phyloP scores from a whole-genome alignment of 1,139 yeast species.

The Yamadazyma spencermartinsiae region DNA sequence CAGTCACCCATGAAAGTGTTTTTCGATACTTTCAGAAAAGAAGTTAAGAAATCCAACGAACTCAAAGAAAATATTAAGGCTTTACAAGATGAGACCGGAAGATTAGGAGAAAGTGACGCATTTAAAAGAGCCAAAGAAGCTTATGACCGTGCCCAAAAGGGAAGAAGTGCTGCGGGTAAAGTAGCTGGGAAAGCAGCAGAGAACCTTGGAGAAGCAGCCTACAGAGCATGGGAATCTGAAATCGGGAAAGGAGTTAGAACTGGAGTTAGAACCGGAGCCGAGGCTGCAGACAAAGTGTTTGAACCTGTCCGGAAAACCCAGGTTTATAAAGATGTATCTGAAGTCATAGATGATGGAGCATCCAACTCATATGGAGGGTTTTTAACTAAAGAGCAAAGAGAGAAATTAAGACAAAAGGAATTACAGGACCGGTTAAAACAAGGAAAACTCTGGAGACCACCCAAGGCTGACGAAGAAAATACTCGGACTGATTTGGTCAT shows the following conservation, averaged over 20 bases:
- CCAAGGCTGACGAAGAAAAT: constrained; percentile 83
- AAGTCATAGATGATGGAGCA: constrained; percentile 89
- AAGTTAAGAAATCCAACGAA: constrained; percentile 88
- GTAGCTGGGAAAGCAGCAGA: constrained; percentile 90
- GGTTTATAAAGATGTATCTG: constrained; percentile 84
- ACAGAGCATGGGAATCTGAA: constrained; percentile 95
- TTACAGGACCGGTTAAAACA: constrained; percentile 44
- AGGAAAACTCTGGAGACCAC: constrained; percentile 63
- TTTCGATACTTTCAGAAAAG: constrained; percentile 85
- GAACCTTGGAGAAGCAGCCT: constrained; percentile 86
- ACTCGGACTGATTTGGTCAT: constrained; percentile 58
- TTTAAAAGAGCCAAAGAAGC: constrained; percentile 94
- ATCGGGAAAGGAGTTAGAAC: constrained; percentile 85
- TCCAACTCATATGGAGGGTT: constrained; percentile 91
- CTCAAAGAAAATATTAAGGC: constrained; percentile 92
- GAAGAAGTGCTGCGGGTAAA: constrained; percentile 79
- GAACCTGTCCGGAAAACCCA: constrained; percentile 94
- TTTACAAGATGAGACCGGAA: constrained; percentile 93
- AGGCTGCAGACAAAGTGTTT: constrained; percentile 78
- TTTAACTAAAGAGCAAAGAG: constrained; percentile 82
- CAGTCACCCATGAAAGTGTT: constrained; percentile 91
- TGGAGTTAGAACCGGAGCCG: constrained; percentile 79
- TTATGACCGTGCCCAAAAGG: constrained; percentile 78
- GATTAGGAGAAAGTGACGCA: constrained; percentile 92
- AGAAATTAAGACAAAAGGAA: constrained; percentile 69